A percentile compares a stretch with the other conserved stretches of the same genome.
Conservation (phyloP, 495 filamentous ascomycete genomes). For the Sordaria brevicollis region DNA sequence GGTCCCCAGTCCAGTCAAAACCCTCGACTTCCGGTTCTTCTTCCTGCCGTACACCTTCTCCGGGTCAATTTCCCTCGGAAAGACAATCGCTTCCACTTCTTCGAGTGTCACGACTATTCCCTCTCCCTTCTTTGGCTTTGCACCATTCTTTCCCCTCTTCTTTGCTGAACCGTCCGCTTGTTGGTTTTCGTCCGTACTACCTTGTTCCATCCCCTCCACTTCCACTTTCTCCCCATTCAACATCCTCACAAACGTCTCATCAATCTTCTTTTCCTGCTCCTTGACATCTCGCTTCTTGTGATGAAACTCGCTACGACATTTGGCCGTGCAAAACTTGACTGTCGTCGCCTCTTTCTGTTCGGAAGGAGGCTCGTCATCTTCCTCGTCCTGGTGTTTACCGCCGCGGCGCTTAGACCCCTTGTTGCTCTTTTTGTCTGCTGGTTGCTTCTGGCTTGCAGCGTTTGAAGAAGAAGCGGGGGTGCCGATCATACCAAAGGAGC, state of each 20-base stretch:
- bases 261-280: neutral
- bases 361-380: neutral
- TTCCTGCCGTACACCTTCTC: conserved; percentile 21
- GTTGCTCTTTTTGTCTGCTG: neutral
- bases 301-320: neutral
- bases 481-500: neutral
- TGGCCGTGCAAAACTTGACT: neutral
- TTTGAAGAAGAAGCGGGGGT: neutral
- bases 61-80: conserved; percentile 17
- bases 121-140: neutral
- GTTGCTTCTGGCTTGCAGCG: neutral
- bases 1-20: conserved; percentile 2
- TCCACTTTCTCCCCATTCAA: neutral
- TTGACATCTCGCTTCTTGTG: neutral
- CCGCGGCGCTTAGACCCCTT: neutral
- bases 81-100: conserved; percentile 25
- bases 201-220: neutral
- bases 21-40: conserved; percentile 23
- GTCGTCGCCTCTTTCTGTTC: neutral
- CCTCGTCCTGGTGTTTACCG: neutral
- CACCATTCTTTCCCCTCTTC: conserved; percentile 8
- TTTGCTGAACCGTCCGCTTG: neutral
- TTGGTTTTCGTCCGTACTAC: neutral
- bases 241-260: neutral
- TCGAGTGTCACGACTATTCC: conserved; percentile 10